A percentile compares a stretch with the other conserved stretches of the same genome.
These are phyloP conservation scores for Dioszegia hungarica DNA, from an alignment of 768 basidiomycete species.

Conservation along the genomic window DNA sequence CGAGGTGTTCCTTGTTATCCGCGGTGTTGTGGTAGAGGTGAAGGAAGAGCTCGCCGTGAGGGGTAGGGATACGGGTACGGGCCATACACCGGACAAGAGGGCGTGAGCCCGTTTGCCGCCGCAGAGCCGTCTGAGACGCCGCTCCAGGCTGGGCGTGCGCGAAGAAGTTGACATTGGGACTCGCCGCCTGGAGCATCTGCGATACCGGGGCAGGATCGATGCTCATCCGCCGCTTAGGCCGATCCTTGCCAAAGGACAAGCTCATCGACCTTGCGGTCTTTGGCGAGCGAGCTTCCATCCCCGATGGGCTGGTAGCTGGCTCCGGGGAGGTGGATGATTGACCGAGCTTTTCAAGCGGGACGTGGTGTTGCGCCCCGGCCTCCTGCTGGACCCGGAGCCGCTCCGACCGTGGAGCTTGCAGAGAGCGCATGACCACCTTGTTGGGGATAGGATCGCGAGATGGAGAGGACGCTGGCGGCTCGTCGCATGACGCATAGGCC, in stretches of 20 bases:
- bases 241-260: constrained; percentile 9
- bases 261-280: background rate
- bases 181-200: constrained; percentile 32
- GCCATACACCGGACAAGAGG: constrained; percentile 90
- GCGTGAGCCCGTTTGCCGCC: background rate
- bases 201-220: constrained; percentile 39
- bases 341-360: background rate
- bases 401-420: constrained; percentile 43
- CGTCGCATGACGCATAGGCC: constrained; percentile 44
- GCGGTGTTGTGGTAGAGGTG: constrained; percentile 91
- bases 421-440: constrained; percentile 24
- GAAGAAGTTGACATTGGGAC: constrained; percentile 19
- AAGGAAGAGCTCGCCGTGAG: constrained; percentile 85
- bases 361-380: background rate
- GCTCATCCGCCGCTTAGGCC: constrained; percentile 37
- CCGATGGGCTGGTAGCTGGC: too few species aligned
- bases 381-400: constrained; percentile 29
- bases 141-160: background rate
- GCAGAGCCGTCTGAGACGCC: background rate
- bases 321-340: background rate
- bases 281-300: background rate
- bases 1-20: constrained; percentile 91
- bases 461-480: constrained; percentile 31
- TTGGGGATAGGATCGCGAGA: constrained; percentile 8
- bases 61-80: constrained; percentile 93